Percentiles rank a stretch among this genome's conserved stretches.
Conservation (phyloP, 495 filamentous ascomycete genomes). For the Entonaema liquescens region DNA sequence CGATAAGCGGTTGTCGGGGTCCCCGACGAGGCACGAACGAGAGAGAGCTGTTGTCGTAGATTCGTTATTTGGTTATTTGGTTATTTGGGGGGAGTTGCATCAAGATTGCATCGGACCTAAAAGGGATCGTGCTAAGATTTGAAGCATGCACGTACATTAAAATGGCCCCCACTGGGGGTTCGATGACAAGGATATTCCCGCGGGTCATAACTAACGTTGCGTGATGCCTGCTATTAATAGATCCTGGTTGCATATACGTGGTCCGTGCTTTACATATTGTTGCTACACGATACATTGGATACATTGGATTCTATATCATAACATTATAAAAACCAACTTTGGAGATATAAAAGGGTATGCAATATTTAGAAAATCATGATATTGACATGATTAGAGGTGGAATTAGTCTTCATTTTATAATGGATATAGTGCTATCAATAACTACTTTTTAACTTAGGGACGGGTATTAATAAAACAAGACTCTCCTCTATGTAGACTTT, state of each 20-base stretch:
- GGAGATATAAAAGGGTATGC: too few species aligned
- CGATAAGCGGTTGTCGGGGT: constrained; percentile 20
- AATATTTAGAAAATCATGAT: too few species aligned
- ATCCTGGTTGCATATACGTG: neutral
- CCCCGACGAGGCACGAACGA: constrained; percentile 29
- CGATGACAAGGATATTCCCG: neutral
- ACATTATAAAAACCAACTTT: too few species aligned
- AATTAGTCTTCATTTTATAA: too few species aligned
- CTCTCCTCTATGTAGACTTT: constrained; percentile 4
- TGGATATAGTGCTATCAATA: neutral
- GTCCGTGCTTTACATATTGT: too few species aligned
- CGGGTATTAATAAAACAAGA: constrained; percentile 9
- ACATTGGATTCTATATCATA: too few species aligned
- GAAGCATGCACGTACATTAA: neutral
- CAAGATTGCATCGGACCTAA: constrained; percentile 32
- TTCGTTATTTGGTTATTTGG: constrained; percentile 17
- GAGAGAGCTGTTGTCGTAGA: constrained; percentile 10
- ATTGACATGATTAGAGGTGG: neutral
- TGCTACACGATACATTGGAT: neutral
- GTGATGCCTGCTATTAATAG: constrained; percentile 39
- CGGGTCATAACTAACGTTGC: constrained; percentile 31
- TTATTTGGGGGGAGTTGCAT: constrained; percentile 17
- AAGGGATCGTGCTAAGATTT: neutral
- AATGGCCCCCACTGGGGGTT: constrained; percentile 1
- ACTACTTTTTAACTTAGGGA: neutral